phyloP scores from a whole-genome alignment of 306 rosid genomes.

The Malus sylvestris region DNA sequence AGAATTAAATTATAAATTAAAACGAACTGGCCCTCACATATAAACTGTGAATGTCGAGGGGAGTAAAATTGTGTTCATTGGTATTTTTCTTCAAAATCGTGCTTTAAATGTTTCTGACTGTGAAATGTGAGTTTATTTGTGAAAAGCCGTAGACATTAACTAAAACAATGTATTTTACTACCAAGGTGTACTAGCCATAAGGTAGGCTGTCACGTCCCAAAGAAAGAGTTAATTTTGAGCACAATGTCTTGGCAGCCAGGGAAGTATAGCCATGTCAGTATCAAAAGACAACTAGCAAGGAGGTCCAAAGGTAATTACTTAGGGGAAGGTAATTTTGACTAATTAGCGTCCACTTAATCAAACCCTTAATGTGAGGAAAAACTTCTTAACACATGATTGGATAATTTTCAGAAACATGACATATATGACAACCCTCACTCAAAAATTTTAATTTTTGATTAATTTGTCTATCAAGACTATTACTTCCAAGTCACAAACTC shows the following conservation, averaged over 20 bases:
- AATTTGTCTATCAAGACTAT: too few relatives aligned
- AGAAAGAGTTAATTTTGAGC: not conserved
- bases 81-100: not conserved
- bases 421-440: not conserved
- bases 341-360: too few relatives aligned
- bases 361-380: not conserved
- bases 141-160: not conserved
- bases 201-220: not conserved
- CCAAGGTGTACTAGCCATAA: not conserved
- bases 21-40: too few relatives aligned
- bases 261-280: too few relatives aligned
- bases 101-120: not conserved
- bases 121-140: not conserved
- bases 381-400: not conserved
- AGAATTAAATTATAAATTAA: too few relatives aligned
- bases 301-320: too few relatives aligned
- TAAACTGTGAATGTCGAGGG: not conserved
- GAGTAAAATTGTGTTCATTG: too few relatives aligned
- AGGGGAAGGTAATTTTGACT: too few relatives aligned
- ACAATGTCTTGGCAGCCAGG: not conserved
- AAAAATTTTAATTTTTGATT: too few relatives aligned
- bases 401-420: not conserved
- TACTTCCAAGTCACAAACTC: too few relatives aligned
- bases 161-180: too few relatives aligned
- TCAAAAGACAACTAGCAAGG: too few relatives aligned